Base-by-base conservation (phyloP, 176 grass and related monocot species). In the Aegilops umbellulata region DNA sequence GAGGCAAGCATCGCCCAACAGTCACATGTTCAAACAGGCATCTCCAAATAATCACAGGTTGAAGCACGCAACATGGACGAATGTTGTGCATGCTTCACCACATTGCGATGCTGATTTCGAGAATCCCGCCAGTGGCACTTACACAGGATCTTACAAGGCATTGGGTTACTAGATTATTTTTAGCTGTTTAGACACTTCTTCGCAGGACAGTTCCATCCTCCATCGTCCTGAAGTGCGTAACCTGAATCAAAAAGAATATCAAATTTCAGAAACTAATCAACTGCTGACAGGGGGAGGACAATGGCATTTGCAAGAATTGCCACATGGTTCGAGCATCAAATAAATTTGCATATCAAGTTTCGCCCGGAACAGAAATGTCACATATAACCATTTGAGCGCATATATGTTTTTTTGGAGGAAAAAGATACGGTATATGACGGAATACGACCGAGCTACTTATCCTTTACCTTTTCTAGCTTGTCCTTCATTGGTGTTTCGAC, bases 391-490 rank as follows among this genome's bases (percentile, higher is more conserved):
- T 69, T 68, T 7, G 17, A 35, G 60, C 2, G 4, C 46, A 36
- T 46, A 0, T 13, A 0, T 19, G 23, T 74, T 26, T 65, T 80
- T 80, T 22, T 46, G 42, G 32, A 57, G 53, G n/a, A 57, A 29
- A 41, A 39, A 26, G 22, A 81, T 15, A 39, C 24, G 17, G 1
- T 1, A 3, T 39, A 77, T 77, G 71, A 39, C 8, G 7, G 27
- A 39, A 67, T 68, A 68, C 2, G 15, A 68, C 61, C 49, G 74
- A 22, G 9, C 19, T 76, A 62, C 6, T 81, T 17, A 17, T 27
- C 24, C 47, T 80, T 68, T 84, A 87, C 89, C 89, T 87, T 87
- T 12, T 80, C 60, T 75, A 84, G 67, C 81, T 78, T 87, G 46
- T 75, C 68, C 75, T 60, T 87, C 68, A 26, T 79, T 66, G 85